A percentile compares a stretch with the other conserved stretches of the same genome.
Evolutionary conservation across 768 basidiomycete species (phyloP).

Genomic region (Holtermannia corniformis): DNA sequence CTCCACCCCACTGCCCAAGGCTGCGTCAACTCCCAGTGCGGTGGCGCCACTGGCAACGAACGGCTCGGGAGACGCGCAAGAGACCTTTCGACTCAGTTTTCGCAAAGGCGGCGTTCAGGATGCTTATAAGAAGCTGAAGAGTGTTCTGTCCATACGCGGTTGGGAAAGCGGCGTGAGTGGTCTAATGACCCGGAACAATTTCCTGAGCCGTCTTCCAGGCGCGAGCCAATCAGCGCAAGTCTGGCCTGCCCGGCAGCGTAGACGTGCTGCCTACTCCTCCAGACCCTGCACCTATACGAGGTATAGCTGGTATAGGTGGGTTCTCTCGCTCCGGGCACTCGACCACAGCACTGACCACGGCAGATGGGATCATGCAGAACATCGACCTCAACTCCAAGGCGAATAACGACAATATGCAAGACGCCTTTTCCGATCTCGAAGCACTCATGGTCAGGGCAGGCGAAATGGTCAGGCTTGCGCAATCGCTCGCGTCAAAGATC

Average conservation of each 20-base stretch:
- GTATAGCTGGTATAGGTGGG: constrained; percentile 46
- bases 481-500: constrained; percentile 73
- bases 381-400: constrained; percentile 61
- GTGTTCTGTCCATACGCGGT: constrained; percentile 57
- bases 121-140: constrained; percentile 68
- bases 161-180: constrained; percentile 54
- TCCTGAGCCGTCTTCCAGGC: neutral
- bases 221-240: neutral
- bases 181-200: neutral
- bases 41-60: neutral
- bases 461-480: constrained; percentile 84
- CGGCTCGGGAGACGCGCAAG: constrained; percentile 1
- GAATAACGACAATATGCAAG: constrained; percentile 57
- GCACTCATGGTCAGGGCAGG: constrained; percentile 81
- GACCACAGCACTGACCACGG: neutral
- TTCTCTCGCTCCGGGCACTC: constrained; percentile 5
- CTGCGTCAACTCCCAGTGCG: constrained; percentile 10
- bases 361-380: constrained; percentile 72
- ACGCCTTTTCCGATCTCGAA: constrained; percentile 78
- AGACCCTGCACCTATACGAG: constrained; percentile 41
- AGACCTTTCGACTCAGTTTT: constrained; percentile 72
- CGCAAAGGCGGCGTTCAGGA: constrained; percentile 78
- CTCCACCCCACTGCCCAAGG: constrained; percentile 51
- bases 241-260: neutral
- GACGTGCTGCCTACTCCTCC: neutral